These are phyloP conservation scores for Pseudogymnoascus sp. DNA, from an alignment of 2,329 filamentous ascomycete species.

Conservation along the genomic window DNA sequence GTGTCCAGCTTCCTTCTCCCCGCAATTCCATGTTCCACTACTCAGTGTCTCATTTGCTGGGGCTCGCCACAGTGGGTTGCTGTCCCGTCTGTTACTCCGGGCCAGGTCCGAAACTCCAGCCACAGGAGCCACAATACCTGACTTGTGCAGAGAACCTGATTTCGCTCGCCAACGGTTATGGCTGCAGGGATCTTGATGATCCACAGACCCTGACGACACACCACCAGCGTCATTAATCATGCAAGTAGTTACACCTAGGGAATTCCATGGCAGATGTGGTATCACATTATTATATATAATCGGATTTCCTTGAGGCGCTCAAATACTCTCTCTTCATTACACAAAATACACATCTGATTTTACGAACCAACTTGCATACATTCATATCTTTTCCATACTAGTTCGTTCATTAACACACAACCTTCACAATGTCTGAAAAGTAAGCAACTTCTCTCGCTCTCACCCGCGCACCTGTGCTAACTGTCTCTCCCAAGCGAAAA, in stretches of 20 bases:
- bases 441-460: slow-evolving; percentile 15
- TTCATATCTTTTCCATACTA: background rate
- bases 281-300: background rate
- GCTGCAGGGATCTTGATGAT: background rate
- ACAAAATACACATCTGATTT: background rate
- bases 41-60: background rate
- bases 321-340: background rate
- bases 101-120: background rate
- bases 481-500: slow-evolving; percentile 12
- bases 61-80: background rate
- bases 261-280: background rate
- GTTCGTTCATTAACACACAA: slow-evolving; percentile 13
- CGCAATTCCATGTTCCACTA: background rate
- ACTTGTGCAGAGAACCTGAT: background rate
- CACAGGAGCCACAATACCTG: background rate
- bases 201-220: background rate
- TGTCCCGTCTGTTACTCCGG: too few species aligned
- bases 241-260: background rate
- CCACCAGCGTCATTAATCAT: background rate
- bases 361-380: background rate
- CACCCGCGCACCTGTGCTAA: slow-evolving; percentile 16
- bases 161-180: background rate
- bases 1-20: background rate
- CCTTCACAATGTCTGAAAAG: slow-evolving; percentile 22
- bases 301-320: background rate